These are phyloP conservation scores for Spiromastix sp. DNA, from an alignment of 2,329 filamentous ascomycete genomes.

Conservation along the genomic window DNA sequence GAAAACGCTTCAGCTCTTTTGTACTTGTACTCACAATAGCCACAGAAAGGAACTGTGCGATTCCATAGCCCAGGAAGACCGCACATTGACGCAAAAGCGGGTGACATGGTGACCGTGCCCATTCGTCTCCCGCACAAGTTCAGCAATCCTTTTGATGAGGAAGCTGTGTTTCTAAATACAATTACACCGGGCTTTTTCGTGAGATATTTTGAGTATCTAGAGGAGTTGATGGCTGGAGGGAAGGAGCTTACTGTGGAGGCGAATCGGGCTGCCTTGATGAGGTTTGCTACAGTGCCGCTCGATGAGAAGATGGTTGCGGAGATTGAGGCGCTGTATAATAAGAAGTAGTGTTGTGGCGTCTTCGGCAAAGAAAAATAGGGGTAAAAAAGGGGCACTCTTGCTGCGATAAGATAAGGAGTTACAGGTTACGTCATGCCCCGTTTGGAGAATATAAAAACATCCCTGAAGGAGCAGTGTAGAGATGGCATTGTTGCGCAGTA, in stretches of 20 bases:
- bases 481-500: too few species aligned
- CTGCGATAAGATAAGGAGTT: too few species aligned
- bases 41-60: slow-evolving; percentile 36
- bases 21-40: background rate
- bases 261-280: slow-evolving; percentile 39
- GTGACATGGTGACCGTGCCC: slow-evolving; percentile 47
- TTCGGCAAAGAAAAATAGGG: too few species aligned
- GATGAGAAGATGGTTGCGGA: background rate
- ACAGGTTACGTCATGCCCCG: too few species aligned
- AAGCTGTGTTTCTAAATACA: slow-evolving; percentile 48
- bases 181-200: slow-evolving; percentile 48
- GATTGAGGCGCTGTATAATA: background rate
- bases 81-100: slow-evolving; percentile 38
- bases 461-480: too few species aligned
- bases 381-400: too few species aligned
- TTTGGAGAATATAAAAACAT: too few species aligned
- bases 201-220: slow-evolving; percentile 46
- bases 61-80: slow-evolving; percentile 39
- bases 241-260: slow-evolving; percentile 39
- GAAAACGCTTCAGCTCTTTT: slow-evolving; percentile 6
- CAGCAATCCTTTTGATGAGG: slow-evolving; percentile 43
- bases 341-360: too few species aligned
- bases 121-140: slow-evolving; percentile 47
- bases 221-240: slow-evolving; percentile 34
- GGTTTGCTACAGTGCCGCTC: slow-evolving; percentile 39